phyloP scores from a whole-genome alignment of 768 basidiomycete species.

The Auriscalpium microsporum region DNA sequence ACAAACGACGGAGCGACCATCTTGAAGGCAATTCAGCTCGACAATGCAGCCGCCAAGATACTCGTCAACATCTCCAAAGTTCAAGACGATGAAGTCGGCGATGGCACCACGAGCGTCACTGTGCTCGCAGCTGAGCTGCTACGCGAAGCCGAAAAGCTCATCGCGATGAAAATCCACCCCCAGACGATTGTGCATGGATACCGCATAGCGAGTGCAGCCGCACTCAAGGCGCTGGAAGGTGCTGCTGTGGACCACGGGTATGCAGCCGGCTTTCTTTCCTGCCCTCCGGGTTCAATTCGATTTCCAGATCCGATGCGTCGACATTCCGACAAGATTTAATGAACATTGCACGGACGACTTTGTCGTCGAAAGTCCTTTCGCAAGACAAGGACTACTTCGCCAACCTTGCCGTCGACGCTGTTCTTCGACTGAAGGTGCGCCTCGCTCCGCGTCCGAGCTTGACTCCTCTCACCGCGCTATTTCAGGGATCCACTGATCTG shows the following conservation, averaged over 20 bases:
- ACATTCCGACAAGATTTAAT: constrained; percentile 85
- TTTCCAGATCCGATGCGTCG: constrained; percentile 51
- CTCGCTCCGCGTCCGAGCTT: not conserved
- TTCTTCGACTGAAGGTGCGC: constrained; percentile 75
- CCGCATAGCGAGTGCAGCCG: constrained; percentile 81
- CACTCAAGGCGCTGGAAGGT: constrained; percentile 74
- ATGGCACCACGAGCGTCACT: constrained; percentile 88
- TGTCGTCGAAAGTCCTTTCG: constrained; percentile 91
- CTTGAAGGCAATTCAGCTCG: constrained; percentile 92
- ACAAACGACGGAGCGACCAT: constrained; percentile 99
- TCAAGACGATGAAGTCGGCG: constrained; percentile 99
- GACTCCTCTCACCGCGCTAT: not conserved
- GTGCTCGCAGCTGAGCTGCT: constrained; percentile 88
- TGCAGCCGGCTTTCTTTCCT: constrained; percentile 23
- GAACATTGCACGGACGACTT: constrained; percentile 93
- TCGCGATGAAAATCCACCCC: constrained; percentile 88
- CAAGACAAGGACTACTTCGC: constrained; percentile 99
- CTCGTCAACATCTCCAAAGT: constrained; percentile 99
- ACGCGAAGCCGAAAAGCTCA: constrained; percentile 91
- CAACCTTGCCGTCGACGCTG: constrained; percentile 95
- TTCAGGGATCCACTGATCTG: constrained; percentile 86
- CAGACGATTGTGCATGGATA: constrained; percentile 98
- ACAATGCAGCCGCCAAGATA: constrained; percentile 98
- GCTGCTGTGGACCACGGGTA: constrained; percentile 81
- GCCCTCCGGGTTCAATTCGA: not conserved